Evolutionary conservation across 306 rosid genomes (phyloP), one percentile per base, ranked within the genome.

Genomic region (Glycine soja): DNA sequence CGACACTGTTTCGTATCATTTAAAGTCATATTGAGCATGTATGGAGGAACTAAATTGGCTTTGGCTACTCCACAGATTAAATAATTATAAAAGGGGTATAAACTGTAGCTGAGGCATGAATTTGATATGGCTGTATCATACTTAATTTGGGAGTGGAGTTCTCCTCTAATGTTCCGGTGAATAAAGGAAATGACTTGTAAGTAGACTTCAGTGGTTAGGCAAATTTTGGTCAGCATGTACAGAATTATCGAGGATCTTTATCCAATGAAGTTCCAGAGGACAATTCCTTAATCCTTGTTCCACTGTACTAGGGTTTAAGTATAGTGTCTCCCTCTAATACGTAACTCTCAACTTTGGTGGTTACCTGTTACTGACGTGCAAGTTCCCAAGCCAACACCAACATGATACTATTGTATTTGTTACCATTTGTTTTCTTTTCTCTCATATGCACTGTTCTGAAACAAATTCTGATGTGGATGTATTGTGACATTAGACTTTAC

Each of bases 121-220:
- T 54, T 73, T 76, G 56, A 48, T 50, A 63, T 76, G 65, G 74
- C 16, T 53, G 16, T 63, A 45, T 72, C 38, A 32, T 78, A 48
- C 75, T 78, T 19, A 5, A 18, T 69, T 11, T 69, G 52, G 54
- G 83, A 15, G 48, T 30, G 50, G 70, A 68, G 40, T n/a, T 59
- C n/a, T 16, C 14, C 6, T 67, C 63, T 46, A 70, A 51, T 68
- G 62, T 56, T 38, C 61, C 14, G 5, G 43, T 15, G 68, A 69
- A 75, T 72, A 48, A 48, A 53, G 73, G 80, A 75, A 70, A 78
- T 72, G 67, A 38, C 53, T 70, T 70, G 70, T 47, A 46, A 11
- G n/a, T 50, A 16, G 72, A 73, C 63, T 77, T 53, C 13, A 76
- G 9, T 71, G 53, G 15, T 62, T 56, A 18, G 82, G 32, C 75